A percentile compares a stretch with the other conserved stretches of the same genome.
Conservation (phyloP, 352 stramenopile species). For the Globisporangium viniferum region DNA sequence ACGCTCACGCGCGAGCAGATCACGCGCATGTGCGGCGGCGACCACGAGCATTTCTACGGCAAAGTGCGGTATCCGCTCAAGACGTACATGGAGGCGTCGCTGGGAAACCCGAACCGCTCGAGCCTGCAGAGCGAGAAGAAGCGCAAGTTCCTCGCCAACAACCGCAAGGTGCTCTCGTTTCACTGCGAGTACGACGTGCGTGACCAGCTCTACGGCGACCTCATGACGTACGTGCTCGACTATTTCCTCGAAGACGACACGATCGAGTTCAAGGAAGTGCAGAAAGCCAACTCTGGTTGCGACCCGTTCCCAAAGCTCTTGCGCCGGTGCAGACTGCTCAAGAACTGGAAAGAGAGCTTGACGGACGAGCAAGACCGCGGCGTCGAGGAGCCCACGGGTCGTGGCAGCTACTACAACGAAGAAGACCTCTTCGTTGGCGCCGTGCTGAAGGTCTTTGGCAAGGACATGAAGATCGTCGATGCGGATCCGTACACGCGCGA, state of each 20-base stretch:
- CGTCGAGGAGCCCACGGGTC: constrained; percentile 63
- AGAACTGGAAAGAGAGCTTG: constrained; percentile 63
- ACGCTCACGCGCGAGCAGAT: constrained; percentile 77
- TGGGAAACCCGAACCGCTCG: constrained; percentile 70
- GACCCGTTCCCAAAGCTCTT: constrained; percentile 80
- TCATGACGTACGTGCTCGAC: constrained; percentile 76
- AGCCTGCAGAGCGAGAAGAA: constrained; percentile 72
- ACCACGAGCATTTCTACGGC: constrained; percentile 72
- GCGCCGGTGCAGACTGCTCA: constrained; percentile 55
- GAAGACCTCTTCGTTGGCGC: constrained; percentile 62
- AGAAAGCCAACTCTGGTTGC: constrained; percentile 74
- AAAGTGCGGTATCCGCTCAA: constrained; percentile 78
- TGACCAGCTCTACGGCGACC: constrained; percentile 74
- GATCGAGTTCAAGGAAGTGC: constrained; percentile 86
- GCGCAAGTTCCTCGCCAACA: constrained; percentile 85
- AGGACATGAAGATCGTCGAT: constrained; percentile 70
- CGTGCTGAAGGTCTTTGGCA: constrained; percentile 66
- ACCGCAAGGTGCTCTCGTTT: constrained; percentile 85
- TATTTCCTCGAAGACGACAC: constrained; percentile 90
- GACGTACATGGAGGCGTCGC: constrained; percentile 80
- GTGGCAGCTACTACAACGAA: constrained; percentile 72
- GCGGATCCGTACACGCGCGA: constrained; percentile 72
- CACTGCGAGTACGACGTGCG: constrained; percentile 83
- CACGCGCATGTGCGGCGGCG: constrained; percentile 62
- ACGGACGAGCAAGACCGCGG: constrained; percentile 70